Base-by-base conservation (phyloP, 371 early-diverging fungal species). In the Actinomortierella wolfii region DNA sequence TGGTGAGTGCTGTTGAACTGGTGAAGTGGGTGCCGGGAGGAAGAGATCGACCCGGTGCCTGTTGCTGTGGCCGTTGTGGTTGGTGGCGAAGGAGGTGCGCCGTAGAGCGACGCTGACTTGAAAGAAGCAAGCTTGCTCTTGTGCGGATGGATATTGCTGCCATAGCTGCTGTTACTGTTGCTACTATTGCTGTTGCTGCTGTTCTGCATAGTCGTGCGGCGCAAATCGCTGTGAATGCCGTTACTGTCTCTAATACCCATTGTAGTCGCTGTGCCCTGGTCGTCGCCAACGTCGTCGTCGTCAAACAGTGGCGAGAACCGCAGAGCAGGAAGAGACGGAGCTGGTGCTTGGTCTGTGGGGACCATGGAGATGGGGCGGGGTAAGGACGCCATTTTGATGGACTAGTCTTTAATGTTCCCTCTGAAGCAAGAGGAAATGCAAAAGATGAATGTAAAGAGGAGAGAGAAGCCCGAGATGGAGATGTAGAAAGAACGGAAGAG, bases 271-370 rank as follows among this genome's bases (percentile, higher is more conserved):
- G 44, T n/a, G 44, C 44, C 20, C n/a, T 15, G 2, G 44, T 20
- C 44, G 20, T 15, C 20, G 44, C n/a, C 44, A 44, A 20, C 20
- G 47, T 63, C 64, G n/a, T 60, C 56, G 50, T 68, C 59, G 56
- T 47, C 47, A 47, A 47, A 47, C 21, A 70, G 65, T 2, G 71
- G 71, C 4, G 71, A 61, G 62, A 70, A 70, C n/a, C 65, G 64
- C 26, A 68, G 59, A 14, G 63, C 56, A 6, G 68, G 68, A 1
- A 69, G 50, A 0, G 57, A 60, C 8, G 70, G 45, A 17, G 21
- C 63, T 15, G 57, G 45, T 3, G 57, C 34, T 4, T 34, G 7
- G 34, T 34, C 34, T 4, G 61, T 41, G 45, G 54, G 1, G 59
- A 43, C 15, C 5, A 17, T 17, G 67, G 53, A 2, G 61, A 44